These are phyloP conservation scores for Streptanthus diversifolius DNA, from an alignment of 345 rosid species.

Conservation along the genomic window DNA sequence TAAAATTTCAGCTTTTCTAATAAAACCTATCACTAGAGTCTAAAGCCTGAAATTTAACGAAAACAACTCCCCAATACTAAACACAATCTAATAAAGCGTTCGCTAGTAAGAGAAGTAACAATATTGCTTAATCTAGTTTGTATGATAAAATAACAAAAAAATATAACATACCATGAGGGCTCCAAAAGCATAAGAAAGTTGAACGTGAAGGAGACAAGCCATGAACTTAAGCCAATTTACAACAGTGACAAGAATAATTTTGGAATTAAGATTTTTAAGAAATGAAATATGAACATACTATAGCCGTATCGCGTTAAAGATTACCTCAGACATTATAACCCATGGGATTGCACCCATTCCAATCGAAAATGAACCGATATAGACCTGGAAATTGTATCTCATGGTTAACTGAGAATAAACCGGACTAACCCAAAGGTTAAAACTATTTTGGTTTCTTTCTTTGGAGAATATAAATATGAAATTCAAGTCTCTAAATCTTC, in stretches of 20 bases:
- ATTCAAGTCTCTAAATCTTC: background rate
- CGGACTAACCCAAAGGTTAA: background rate
- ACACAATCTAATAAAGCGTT: too few species aligned
- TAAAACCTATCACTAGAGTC: too few species aligned
- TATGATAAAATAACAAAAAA: background rate
- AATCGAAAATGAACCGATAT: slow-evolving; percentile 40
- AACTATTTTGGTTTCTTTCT: background rate
- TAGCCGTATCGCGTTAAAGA: background rate
- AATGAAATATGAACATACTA: background rate
- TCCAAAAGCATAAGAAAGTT: slow-evolving; percentile 42
- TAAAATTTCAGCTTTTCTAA: too few species aligned
- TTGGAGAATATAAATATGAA: background rate
- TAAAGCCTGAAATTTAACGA: too few species aligned
- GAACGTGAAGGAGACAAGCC: slow-evolving; percentile 45
- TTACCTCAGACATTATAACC: slow-evolving; percentile 48
- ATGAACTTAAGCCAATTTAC: slow-evolving; percentile 41
- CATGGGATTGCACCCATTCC: slow-evolving; percentile 59
- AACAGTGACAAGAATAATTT: slow-evolving; percentile 12
- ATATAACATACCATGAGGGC: slow-evolving; percentile 35
- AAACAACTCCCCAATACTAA: too few species aligned
- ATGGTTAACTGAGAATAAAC: background rate
- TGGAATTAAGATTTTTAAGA: background rate
- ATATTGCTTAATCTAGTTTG: too few species aligned
- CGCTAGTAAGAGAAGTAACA: too few species aligned
- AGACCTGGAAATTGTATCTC: slow-evolving; percentile 16